Evolutionary conservation across 208 protist species (phyloP).

Genomic region (Trypanosoma boissoni): DNA sequence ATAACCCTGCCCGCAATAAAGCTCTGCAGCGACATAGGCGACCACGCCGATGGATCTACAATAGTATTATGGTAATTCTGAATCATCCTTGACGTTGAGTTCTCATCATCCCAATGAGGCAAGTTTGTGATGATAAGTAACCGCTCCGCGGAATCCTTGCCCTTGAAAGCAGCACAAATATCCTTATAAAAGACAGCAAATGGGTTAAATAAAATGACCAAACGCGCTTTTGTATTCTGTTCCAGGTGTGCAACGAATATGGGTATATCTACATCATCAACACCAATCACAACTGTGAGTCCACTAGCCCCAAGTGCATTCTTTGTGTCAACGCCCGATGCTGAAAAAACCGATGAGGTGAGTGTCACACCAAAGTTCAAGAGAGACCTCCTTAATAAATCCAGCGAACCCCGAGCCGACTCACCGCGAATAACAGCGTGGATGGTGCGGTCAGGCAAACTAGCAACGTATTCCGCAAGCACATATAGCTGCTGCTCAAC

Average conservation of each 20-base stretch:
- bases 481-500: constrained; percentile 53
- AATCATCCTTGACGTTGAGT: constrained; percentile 9
- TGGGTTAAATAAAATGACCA: constrained; percentile 28
- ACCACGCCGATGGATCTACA: constrained; percentile 3
- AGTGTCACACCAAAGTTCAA: constrained; percentile 13
- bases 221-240: constrained; percentile 4
- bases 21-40: constrained; percentile 9
- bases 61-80: constrained; percentile 18
- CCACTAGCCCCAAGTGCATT: constrained; percentile 5
- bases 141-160: constrained; percentile 10
- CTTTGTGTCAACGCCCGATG: background rate
- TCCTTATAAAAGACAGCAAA: constrained; percentile 27
- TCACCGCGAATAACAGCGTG: constrained; percentile 9
- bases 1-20: constrained; percentile 14
- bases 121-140: constrained; percentile 38
- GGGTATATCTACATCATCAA: constrained; percentile 12
- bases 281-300: constrained; percentile 16
- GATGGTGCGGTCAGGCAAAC: background rate
- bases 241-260: constrained; percentile 25
- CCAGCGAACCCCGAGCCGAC: background rate
- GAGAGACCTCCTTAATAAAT: constrained; percentile 13
- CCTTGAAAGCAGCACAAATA: constrained; percentile 15
- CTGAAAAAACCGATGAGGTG: background rate
- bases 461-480: constrained; percentile 25
- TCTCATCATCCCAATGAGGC: constrained; percentile 39